Evolutionary conservation across 768 basidiomycete genomes (phyloP).

Genomic region (Rubroboletus pulcherrimus): DNA sequence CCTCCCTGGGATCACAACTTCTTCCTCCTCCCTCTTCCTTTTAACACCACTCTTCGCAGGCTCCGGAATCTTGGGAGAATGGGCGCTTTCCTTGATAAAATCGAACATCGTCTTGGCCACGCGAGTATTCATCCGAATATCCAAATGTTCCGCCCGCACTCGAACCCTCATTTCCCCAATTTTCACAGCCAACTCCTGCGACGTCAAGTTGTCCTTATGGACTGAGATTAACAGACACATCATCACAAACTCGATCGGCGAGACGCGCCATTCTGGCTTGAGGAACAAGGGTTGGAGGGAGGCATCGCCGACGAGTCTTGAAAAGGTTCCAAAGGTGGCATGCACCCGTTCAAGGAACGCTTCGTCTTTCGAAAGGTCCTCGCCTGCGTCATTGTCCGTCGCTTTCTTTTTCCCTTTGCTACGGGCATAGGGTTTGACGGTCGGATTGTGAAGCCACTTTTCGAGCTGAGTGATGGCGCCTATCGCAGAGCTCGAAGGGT

Average conservation of each 20-base stretch:
- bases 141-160: slow-evolving; percentile 53
- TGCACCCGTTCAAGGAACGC: slow-evolving; percentile 34
- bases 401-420: slow-evolving; percentile 23
- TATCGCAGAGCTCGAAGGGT: slow-evolving; percentile 28
- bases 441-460: slow-evolving; percentile 44
- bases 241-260: slow-evolving; percentile 67
- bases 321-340: slow-evolving; percentile 46
- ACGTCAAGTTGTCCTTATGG: slow-evolving; percentile 39
- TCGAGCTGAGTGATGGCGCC: slow-evolving; percentile 40
- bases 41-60: slow-evolving; percentile 5
- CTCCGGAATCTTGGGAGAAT: neutral
- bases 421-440: slow-evolving; percentile 1
- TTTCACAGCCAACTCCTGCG: slow-evolving; percentile 40
- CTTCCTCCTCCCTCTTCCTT: slow-evolving; percentile 28
- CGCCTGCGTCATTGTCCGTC: neutral
- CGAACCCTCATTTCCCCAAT: slow-evolving; percentile 50
- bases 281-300: slow-evolving; percentile 36
- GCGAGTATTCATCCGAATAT: slow-evolving; percentile 62
- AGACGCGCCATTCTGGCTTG: slow-evolving; percentile 44
- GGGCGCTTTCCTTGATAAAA: slow-evolving; percentile 39
- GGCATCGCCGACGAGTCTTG: slow-evolving; percentile 39
- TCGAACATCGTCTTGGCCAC: slow-evolving; percentile 54
- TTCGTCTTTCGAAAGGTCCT: slow-evolving; percentile 31
- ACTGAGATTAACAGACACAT: slow-evolving; percentile 51
- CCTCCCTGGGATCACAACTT: neutral